These are phyloP conservation scores for Cystobasidiopsis lactophilus DNA, from an alignment of 768 basidiomycete genomes.

Conservation along the genomic window DNA sequence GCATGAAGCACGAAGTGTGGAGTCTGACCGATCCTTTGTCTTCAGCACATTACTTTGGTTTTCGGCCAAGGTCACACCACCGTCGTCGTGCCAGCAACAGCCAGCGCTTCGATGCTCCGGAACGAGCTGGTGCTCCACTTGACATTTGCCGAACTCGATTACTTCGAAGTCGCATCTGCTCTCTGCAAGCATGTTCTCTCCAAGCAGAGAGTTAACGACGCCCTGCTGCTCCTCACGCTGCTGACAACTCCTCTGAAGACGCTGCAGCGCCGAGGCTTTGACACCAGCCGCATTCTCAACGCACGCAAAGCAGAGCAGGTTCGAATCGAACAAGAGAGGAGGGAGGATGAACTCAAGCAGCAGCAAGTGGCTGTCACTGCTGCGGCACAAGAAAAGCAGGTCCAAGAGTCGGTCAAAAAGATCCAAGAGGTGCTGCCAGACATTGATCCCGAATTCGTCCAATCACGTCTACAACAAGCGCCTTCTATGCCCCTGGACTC, in stretches of 20 bases:
- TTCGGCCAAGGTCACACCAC: background rate
- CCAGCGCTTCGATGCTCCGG: constrained; percentile 33
- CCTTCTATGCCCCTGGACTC: too few relatives aligned
- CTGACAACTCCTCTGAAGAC: constrained; percentile 70
- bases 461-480: too few relatives aligned
- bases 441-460: too few relatives aligned
- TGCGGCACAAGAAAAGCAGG: background rate
- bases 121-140: constrained; percentile 9
- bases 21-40: background rate
- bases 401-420: too few relatives aligned
- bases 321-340: constrained; percentile 3
- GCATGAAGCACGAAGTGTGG: too few relatives aligned
- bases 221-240: constrained; percentile 76
- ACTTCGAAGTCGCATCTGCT: constrained; percentile 73
- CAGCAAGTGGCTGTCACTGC: background rate
- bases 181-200: constrained; percentile 60
- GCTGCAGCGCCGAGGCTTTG: constrained; percentile 61
- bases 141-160: constrained; percentile 51
- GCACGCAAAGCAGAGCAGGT: constrained; percentile 48
- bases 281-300: constrained; percentile 75
- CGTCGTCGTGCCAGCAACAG: constrained; percentile 37
- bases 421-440: too few relatives aligned
- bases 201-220: constrained; percentile 59
- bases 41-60: background rate
- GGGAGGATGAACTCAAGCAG: constrained; percentile 7